Conservation (phyloP, 2,329 filamentous ascomycete genomes). For the Ophiocordyceps robertsii region DNA sequence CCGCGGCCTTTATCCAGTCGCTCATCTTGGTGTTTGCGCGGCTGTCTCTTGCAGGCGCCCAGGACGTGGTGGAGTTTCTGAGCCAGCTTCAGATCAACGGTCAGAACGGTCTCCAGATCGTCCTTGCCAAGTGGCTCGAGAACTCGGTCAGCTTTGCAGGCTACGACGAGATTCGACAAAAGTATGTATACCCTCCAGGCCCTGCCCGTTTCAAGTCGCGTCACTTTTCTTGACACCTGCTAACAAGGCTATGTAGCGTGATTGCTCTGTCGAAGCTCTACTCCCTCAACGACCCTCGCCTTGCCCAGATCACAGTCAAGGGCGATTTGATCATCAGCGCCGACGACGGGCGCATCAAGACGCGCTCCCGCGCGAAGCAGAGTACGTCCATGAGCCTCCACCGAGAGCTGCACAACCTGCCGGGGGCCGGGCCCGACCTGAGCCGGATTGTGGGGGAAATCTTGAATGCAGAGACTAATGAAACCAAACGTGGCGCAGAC, state of each 20-base stretch:
- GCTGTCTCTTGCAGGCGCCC: constrained; percentile 69
- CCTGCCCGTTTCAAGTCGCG: not conserved
- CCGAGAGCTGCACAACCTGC: not conserved
- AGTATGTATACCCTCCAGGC: constrained; percentile 41
- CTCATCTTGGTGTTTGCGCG: constrained; percentile 91
- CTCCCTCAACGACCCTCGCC: constrained; percentile 66
- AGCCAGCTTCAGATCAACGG: constrained; percentile 69
- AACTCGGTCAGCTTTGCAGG: constrained; percentile 96
- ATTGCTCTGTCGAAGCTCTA: constrained; percentile 89
- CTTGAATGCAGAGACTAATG: constrained; percentile 13
- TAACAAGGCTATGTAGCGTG: constrained; percentile 44
- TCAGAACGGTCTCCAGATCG: constrained; percentile 73
- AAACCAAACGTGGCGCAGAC: constrained; percentile 31
- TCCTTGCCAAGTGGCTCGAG: constrained; percentile 90
- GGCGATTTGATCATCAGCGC: constrained; percentile 77
- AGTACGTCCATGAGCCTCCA: constrained; percentile 32
- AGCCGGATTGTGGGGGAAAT: not conserved
- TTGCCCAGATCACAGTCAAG: constrained; percentile 72
- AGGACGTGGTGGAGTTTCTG: constrained; percentile 86
- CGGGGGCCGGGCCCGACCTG: not conserved
- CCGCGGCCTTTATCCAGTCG: constrained; percentile 87
- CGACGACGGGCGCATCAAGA: constrained; percentile 74
- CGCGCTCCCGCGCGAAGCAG: constrained; percentile 74
- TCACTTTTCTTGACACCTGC: constrained; percentile 1
- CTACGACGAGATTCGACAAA: constrained; percentile 93